Base-by-base conservation (phyloP, 2,329 filamentous ascomycete genomes). In the Aspergillus uvarum region DNA sequence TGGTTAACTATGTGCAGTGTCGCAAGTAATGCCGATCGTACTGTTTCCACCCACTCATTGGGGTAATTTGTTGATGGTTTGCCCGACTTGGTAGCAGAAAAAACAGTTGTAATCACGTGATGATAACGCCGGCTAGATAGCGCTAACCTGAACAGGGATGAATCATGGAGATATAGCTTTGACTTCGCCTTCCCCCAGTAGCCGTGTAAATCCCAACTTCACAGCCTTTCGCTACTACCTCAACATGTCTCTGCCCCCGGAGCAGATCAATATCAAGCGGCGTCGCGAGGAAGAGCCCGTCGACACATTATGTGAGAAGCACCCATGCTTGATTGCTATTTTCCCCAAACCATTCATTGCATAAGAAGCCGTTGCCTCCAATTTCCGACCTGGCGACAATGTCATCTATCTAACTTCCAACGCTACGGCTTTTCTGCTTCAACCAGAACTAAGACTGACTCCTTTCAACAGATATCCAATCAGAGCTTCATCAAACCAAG, bases 201-300 rank as follows among this genome's bases (percentile, higher is more conserved):
- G 52, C 22, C 21, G 21, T 26, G 22, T 29, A 31, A 24, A n/a
- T 11, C 53, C 26, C n/a, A 21, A 6, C 56, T 6, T 24, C 31
- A 48, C 35, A 8, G 16, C 21, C 19, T 3, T 31, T 21, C 7
- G 12, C 22, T 53, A 29, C 11, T 35, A 29, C 5, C 24, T 22
- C 50, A 58, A 22, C 6, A 82, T 82, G 80, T 59, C 79, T 29
- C 67, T 79, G 44, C 79, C 80, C 49, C 81, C 81, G 47, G 80
- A 82, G 56, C 77, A 80, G 47, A 81, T 83, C 54, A 80, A 78
- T 24, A 80, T 86, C 69, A 86, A 86, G 73, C 79, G 84, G 58
- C 82, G 83, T 64, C 80, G 83, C 58, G 79, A 81, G 58, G 83
- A 86, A 56, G 81, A 83, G 51, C 82, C 83, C 3, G 79, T 84